Evolutionary conservation across 148 eudicot species (phyloP).

Genomic region (Rheum nobile): DNA sequence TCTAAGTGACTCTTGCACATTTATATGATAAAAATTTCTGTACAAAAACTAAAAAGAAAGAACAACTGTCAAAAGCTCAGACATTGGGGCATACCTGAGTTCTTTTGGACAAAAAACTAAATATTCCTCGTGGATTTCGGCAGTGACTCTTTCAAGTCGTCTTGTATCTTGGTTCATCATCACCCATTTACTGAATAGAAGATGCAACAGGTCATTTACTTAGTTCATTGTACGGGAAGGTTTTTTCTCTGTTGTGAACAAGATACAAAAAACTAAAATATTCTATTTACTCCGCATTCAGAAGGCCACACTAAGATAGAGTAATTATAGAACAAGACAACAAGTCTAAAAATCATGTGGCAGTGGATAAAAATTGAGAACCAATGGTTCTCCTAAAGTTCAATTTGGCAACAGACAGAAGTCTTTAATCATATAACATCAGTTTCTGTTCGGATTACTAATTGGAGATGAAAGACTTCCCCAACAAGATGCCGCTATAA

Average conservation of each 20-base stretch:
- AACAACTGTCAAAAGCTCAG: neutral
- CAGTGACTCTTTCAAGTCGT: slow-evolving; percentile 67
- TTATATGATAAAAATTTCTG: neutral
- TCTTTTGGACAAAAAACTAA: slow-evolving; percentile 48
- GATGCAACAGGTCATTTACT: neutral
- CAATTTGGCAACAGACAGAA: neutral
- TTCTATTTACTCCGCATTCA: neutral
- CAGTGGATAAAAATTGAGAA: neutral
- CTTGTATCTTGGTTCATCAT: slow-evolving; percentile 97
- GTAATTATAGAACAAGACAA: too few relatives aligned
- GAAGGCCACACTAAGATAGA: neutral
- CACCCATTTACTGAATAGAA: slow-evolving; percentile 77
- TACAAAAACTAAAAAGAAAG: neutral
- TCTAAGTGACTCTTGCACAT: neutral
- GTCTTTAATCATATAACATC: neutral
- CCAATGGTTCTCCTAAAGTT: neutral
- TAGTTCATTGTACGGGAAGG: neutral
- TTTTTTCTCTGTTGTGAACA: neutral
- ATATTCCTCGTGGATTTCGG: slow-evolving; percentile 71
- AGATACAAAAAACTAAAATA: neutral
- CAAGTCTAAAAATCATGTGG: too few relatives aligned
- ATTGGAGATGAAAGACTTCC: neutral
- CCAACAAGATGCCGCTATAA: neutral
- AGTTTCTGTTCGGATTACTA: neutral
- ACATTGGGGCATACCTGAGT: slow-evolving; percentile 35